phyloP scores from a whole-genome alignment of 768 basidiomycete species.

The Boletus coccyginus region DNA sequence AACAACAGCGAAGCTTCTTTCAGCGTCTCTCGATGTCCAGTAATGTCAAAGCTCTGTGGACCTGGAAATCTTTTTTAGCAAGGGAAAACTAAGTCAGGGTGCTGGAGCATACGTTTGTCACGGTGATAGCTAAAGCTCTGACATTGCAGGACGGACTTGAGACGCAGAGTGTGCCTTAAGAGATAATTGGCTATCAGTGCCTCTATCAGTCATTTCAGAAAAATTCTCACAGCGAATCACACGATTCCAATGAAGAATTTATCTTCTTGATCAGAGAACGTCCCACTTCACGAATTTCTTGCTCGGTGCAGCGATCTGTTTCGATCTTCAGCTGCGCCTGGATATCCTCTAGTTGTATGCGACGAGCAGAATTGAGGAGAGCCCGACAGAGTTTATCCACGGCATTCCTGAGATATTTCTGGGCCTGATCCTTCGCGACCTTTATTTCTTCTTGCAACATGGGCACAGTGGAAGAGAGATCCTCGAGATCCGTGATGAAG shows the following conservation, averaged over 20 bases:
- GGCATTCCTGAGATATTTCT: conserved; percentile 13
- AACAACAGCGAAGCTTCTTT: conserved; percentile 21
- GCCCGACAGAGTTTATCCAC: conserved; percentile 21
- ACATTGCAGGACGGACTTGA: conserved; percentile 5
- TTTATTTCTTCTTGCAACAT: conserved; percentile 15
- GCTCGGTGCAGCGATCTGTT: conserved; percentile 11
- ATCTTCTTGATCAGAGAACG: conserved; percentile 18
- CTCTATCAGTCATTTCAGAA: neutral
- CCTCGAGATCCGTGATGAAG: conserved; percentile 24
- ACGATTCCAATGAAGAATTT: conserved; percentile 16
- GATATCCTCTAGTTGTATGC: conserved; percentile 19
- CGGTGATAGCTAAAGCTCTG: neutral
- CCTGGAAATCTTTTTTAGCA: conserved; percentile 7
- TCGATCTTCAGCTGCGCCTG: conserved; percentile 13
- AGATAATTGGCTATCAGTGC: neutral
- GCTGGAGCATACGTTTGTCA: conserved; percentile 3
- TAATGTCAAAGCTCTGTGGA: conserved; percentile 13
- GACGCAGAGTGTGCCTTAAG: conserved; percentile 15
- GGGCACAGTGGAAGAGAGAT: conserved; percentile 9
- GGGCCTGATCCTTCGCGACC: conserved; percentile 13
- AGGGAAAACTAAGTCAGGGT: neutral
- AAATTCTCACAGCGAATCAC: conserved; percentile 16
- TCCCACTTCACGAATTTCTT: conserved; percentile 11
- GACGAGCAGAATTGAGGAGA: conserved; percentile 6
- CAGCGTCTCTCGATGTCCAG: conserved; percentile 17